Base-by-base conservation (phyloP, 1,284 basidiomycete genomes). In the Xerocomus minutiporus region DNA sequence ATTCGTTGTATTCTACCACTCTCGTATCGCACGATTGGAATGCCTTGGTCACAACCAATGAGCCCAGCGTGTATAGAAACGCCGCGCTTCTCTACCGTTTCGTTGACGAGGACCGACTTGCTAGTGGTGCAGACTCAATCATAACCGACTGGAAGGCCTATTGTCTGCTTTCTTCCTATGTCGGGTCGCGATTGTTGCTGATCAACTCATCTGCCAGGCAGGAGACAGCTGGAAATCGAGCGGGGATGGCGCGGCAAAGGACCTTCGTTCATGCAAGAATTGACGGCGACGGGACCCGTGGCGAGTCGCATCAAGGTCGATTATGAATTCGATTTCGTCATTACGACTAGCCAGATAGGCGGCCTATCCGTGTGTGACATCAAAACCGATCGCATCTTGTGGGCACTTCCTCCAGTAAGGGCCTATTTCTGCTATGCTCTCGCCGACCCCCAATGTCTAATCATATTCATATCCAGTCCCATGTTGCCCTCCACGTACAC, bases 251-350 rank as follows among this genome's bases (percentile, higher is more conserved):
- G 71, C 6, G 86, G 81, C 5, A 66, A 71, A 36, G 76, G 70
- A 0, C 69, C 73, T 1, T 77, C 77, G 1, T 55, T 54, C 1
- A 20, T 20, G 20, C 70, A 68, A 31, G 55, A 65, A 12, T 63
- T 79, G 49, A 83, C 85, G 56, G 20, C 20, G 20, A 20, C 20
- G 20, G 20, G 20, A 20, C 20, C 20, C 20, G 20, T 20, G 20
- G 20, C 20, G 20, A 20, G 20, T 68, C 79, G 87, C 5, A 80
- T 90, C 69, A 90, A 91, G 65, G 75, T 86, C 11, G 88, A 90
- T 54, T 80, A 86, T 61, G 68, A 72, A 34, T 71, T 68, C 3
- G 78, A 80, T 1, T 71, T 84, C 26, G 68, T 84, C 39, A 78
- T 90, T 48, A 76, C 77, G 1, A 86, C 86, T 0, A 73, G 74